Base-by-base conservation (phyloP, 1,139 yeast genomes). In the Pichia sp. region DNA sequence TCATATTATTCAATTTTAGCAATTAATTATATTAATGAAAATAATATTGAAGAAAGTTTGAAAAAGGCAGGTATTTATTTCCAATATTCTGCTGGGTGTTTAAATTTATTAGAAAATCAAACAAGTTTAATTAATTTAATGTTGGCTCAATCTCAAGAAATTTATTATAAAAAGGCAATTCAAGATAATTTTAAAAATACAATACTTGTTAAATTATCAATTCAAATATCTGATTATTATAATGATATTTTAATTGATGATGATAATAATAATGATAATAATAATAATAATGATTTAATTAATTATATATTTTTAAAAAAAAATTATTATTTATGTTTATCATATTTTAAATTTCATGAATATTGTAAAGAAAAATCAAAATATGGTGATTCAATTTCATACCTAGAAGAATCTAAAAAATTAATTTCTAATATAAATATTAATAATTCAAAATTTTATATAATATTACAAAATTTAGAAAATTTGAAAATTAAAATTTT, bases 61-160 rank as follows among this genome's bases (percentile, higher is more conserved):
- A 84, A 81, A 57, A 67, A 67, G 43, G 73, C 89, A 1, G 86
- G 87, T 53, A 66, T 73, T 10, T 74, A 70, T 54, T 84, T 80
- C 57, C 95, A 82, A 58, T 62, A 65, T 37, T 76, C 95, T 0
- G 90, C 95, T 0, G 90, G 95, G 0, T 72, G 78, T 50, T 80
- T 84, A 7, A 11, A 11, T 2, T 25, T 34, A 29, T 8, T 22
- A 54, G 66, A 28, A 16, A 12, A 7, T 6, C 10, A 25, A 1
- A 26, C 25, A 9, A 20, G 23, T 6, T 57, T 80, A 37, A 56
- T 68, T 33, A 50, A 48, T n/a, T 55, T 87, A 24, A 76, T 78
- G 76, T 59, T 85, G 35, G 95, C 95, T 0, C 95, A 87, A 56
- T 94, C 96, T 0, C 96, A 89, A 61, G 97, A 90, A 58, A 71